Evolutionary conservation across 768 basidiomycete species (phyloP).

Genomic region (Kwoniella dendrophila): DNA sequence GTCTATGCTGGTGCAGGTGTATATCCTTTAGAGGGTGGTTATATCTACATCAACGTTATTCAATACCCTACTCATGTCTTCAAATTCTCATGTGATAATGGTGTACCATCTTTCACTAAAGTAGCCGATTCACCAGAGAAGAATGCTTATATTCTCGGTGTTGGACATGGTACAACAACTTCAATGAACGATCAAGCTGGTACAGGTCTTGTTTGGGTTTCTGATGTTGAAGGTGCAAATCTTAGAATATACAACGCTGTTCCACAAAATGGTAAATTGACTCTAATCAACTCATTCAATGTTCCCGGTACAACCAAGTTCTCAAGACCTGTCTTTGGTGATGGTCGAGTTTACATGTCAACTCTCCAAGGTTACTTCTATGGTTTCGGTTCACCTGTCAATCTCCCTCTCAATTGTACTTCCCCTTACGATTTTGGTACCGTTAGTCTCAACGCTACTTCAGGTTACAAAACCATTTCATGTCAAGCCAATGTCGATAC

Average conservation of each 20-base stretch:
- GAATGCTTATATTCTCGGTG: constrained; percentile 25
- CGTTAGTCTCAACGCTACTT: constrained; percentile 17
- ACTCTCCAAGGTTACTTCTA: constrained; percentile 16
- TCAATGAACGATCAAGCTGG: constrained; percentile 19
- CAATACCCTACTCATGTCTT: constrained; percentile 23
- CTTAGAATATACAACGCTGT: constrained; percentile 23
- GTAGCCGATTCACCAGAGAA: constrained; percentile 24
- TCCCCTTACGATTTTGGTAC: constrained; percentile 19
- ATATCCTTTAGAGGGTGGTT: constrained; percentile 20
- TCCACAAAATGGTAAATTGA: constrained; percentile 16
- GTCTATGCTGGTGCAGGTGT: constrained; percentile 25
- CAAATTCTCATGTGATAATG: constrained; percentile 23
- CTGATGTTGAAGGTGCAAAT: constrained; percentile 17
- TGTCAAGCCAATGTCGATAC: constrained; percentile 15
- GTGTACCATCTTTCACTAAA: constrained; percentile 23
- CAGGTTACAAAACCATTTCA: constrained; percentile 11
- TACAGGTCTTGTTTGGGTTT: constrained; percentile 21
- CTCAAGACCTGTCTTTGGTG: constrained; percentile 20
- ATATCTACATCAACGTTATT: constrained; percentile 27
- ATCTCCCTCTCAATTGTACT: constrained; percentile 22
- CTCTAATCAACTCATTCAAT: constrained; percentile 21
- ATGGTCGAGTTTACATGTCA: constrained; percentile 21
- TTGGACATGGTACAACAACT: constrained; percentile 19
- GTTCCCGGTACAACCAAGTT: constrained; percentile 22
- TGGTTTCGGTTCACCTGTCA: constrained; percentile 24